Base-by-base conservation (phyloP, 768 basidiomycete genomes). In the Termitomyces sp. region DNA sequence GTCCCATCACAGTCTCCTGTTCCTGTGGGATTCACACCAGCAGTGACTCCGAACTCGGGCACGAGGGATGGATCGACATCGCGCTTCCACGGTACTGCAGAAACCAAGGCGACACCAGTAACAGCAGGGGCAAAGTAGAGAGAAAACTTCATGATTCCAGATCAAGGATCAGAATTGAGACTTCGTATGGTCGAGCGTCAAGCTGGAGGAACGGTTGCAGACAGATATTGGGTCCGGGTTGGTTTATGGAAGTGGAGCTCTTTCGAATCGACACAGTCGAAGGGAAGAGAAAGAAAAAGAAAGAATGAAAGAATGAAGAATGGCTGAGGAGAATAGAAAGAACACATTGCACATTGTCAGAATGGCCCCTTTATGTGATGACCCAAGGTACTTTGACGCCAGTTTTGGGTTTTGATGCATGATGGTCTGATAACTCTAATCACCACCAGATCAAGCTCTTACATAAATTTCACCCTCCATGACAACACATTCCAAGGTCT, bases 21-120 rank as follows among this genome's bases (percentile, higher is more conserved):
- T 65, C 84, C 85, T 33, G 82, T 83, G 13, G 88, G 87, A 66
- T 88, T 87, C 8, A 80, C 44, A 16, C 84, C 85, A 2, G 86
- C 63, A 46, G 67, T 56, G 63, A 79, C 75, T n/a, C 85, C 88
- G 52, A 89, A 83, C 23, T 81, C 69, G 5, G 88, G 88, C 26
- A 86, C 81, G 16, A 86, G 77, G 38, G 73, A 56, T 7, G 70
- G 68, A 59, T 75, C 70, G 26, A 75, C 70, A 56, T 72, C 77
- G 50, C 83, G 77, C 65, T 72, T 74, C 23, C 75, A 59, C 28
- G 81, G 81, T 4, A 68, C 67, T 26, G 79, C 76, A 53, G 70
- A 72, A 38, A 71, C 66, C 50, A 75, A 62, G 57, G 72, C 64
- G 12, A 12, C 30, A 56, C 71, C 61, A 38, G 72, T 69, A 58